Evolutionary conservation across 805 yeast species (phyloP).

Genomic region (Tetrapisispora iriomotensis): DNA sequence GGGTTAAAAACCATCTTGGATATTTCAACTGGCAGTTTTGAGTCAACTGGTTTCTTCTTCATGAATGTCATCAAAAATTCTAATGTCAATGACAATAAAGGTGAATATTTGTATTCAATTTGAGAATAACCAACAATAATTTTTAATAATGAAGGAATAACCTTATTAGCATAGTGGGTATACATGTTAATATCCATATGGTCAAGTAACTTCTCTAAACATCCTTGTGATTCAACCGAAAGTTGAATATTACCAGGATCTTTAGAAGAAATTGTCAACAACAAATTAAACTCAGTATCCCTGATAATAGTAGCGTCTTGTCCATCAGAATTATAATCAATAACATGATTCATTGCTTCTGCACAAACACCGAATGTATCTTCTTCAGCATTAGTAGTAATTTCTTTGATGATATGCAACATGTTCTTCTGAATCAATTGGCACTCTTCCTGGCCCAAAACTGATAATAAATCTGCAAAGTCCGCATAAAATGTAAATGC

Average conservation of each 20-base stretch:
- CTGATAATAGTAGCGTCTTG: slow-evolving; percentile 18
- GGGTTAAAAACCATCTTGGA: slow-evolving; percentile 20
- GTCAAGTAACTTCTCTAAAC: slow-evolving; percentile 50
- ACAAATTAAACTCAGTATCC: slow-evolving; percentile 38
- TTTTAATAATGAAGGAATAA: slow-evolving; percentile 42
- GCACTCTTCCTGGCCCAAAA: slow-evolving; percentile 15
- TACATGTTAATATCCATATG: slow-evolving; percentile 39
- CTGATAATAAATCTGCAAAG: slow-evolving; percentile 28
- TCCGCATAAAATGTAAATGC: slow-evolving; percentile 43
- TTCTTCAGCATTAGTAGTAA: slow-evolving; percentile 59
- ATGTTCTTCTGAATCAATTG: slow-evolving; percentile 18
- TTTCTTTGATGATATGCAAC: slow-evolving; percentile 32
- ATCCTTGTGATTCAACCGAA: slow-evolving; percentile 56
- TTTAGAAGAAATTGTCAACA: slow-evolving; percentile 56
- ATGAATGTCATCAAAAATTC: slow-evolving; percentile 23
- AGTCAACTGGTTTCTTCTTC: slow-evolving; percentile 24
- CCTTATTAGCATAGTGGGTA: slow-evolving; percentile 37
- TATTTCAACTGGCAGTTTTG: slow-evolving; percentile 20
- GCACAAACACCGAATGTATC: slow-evolving; percentile 68
- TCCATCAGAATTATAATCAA: slow-evolving; percentile 37
- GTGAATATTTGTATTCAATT: slow-evolving; percentile 39
- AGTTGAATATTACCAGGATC: slow-evolving; percentile 70
- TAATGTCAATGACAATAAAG: slow-evolving; percentile 36
- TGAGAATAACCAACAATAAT: slow-evolving; percentile 22
- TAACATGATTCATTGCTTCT: slow-evolving; percentile 47